These are phyloP conservation scores for Cotoneaster glaucophyllus DNA, from an alignment of 306 rosid species.

Conservation along the genomic window DNA sequence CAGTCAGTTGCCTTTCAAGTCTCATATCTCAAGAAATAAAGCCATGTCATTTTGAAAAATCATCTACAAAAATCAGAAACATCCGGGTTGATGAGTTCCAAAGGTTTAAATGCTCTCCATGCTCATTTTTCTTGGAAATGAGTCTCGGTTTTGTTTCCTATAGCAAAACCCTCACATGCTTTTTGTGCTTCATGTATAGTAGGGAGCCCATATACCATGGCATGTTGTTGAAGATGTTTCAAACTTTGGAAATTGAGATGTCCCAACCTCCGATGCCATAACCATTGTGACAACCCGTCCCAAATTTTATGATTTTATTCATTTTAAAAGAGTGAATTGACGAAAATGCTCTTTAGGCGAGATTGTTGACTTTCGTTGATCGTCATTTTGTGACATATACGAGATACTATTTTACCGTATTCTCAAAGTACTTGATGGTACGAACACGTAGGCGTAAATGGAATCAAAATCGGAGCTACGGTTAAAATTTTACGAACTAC, in stretches of 20 bases:
- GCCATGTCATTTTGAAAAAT: neutral
- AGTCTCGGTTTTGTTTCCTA: neutral
- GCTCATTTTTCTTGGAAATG: neutral
- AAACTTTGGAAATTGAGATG: neutral
- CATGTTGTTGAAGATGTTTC: neutral
- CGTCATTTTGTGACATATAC: too few relatives aligned
- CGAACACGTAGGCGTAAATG: rapidly evolving
- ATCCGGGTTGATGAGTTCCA: neutral
- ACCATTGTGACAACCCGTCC: neutral
- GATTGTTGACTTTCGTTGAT: too few relatives aligned
- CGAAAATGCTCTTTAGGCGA: too few relatives aligned
- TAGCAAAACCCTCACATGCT: neutral
- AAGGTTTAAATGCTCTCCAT: neutral
- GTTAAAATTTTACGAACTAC: too few relatives aligned
- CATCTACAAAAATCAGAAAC: neutral
- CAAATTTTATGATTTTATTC: too few relatives aligned
- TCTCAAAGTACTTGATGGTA: too few relatives aligned
- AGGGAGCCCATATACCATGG: neutral
- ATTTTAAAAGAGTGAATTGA: too few relatives aligned
- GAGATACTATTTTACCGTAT: too few relatives aligned
- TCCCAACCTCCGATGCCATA: neutral
- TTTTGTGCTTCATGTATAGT: too few relatives aligned
- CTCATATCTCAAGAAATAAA: neutral
- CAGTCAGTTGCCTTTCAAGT: too few relatives aligned
- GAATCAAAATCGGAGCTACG: too few relatives aligned